Conservation (phyloP, 306 rosid genomes). For the Gleditsia sinensis region DNA sequence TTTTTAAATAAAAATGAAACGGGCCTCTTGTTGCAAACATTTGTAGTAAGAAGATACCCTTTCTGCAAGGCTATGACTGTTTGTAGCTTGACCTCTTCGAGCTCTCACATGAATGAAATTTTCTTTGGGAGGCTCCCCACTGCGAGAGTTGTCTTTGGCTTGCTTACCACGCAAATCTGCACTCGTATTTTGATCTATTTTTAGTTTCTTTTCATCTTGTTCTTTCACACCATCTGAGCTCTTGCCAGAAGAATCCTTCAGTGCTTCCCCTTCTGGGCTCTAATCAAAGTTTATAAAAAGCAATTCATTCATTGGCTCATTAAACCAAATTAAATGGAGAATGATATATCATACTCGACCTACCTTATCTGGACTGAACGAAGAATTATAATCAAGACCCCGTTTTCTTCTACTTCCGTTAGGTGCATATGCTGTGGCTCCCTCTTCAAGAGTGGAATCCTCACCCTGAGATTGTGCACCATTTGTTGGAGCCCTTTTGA, state of each 20-base stretch:
- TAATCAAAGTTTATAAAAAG: slow-evolving; percentile 37
- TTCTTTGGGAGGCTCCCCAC: slow-evolving; percentile 76
- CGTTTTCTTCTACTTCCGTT: slow-evolving; percentile 74
- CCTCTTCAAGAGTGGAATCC: slow-evolving; percentile 54
- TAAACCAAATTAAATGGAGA: slow-evolving; percentile 30
- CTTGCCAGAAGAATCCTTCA: slow-evolving; percentile 64
- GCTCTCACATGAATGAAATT: slow-evolving; percentile 98
- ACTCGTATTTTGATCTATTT: slow-evolving; percentile 54
- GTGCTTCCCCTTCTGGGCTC: slow-evolving; percentile 68
- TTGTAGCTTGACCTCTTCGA: slow-evolving; percentile 98
- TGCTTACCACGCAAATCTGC: slow-evolving; percentile 65
- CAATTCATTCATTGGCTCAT: slow-evolving; percentile 36
- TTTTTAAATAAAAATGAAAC: neutral
- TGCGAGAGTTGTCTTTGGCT: slow-evolving; percentile 65
- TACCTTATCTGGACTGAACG: slow-evolving; percentile 73
- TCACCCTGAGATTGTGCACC: slow-evolving; percentile 60
- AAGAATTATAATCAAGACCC: slow-evolving; percentile 56
- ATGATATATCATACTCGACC: slow-evolving; percentile 14
- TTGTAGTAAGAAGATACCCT: slow-evolving; percentile 57
- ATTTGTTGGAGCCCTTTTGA: slow-evolving; percentile 45
- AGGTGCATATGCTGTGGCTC: slow-evolving; percentile 61
- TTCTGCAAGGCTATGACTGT: slow-evolving; percentile 99
- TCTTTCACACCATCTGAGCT: slow-evolving; percentile 61
- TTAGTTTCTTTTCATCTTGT: slow-evolving; percentile 65
- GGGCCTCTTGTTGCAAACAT: slow-evolving; percentile 9